Conservation (phyloP, 768 basidiomycete species). For the Hericium alpestre region DNA sequence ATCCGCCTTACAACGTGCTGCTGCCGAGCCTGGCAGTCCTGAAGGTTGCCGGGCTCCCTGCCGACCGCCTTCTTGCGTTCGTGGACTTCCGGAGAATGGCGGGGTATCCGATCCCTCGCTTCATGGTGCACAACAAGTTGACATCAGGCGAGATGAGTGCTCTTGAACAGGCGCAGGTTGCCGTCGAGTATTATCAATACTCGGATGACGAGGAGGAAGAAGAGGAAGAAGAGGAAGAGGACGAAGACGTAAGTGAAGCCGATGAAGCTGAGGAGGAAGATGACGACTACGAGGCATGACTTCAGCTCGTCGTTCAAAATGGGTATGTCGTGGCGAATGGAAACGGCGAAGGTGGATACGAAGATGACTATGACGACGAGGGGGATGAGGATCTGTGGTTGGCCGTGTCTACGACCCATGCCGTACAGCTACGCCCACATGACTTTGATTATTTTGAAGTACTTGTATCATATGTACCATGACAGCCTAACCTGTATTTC, state of each 20-base stretch:
- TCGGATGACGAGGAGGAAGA: slow-evolving; percentile 2
- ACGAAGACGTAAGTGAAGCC: neutral
- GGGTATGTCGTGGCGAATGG: no score
- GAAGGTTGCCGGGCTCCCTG: slow-evolving; percentile 2
- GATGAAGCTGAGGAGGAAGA: neutral
- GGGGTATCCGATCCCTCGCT: neutral
- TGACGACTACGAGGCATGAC: neutral
- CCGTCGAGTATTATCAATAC: slow-evolving; percentile 2
- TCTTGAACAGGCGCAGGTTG: neutral
- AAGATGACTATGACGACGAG: no score
- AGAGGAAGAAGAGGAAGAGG: neutral
- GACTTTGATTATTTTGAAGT: no score
- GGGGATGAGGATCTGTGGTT: no score
- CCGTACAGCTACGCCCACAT: no score
- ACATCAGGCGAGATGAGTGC: neutral
- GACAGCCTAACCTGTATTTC: no score
- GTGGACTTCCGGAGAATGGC: neutral
- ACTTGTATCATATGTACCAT: no score
- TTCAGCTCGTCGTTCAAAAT: no score
- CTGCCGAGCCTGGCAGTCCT: slow-evolving; percentile 1
- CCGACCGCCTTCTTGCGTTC: neutral
- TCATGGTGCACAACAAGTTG: neutral
- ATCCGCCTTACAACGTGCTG: neutral
- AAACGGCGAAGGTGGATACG: no score
- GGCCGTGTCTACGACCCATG: no score